These are phyloP conservation scores for Pythium coloratum DNA, from an alignment of 352 stramenopile genomes.

Conservation along the genomic window DNA sequence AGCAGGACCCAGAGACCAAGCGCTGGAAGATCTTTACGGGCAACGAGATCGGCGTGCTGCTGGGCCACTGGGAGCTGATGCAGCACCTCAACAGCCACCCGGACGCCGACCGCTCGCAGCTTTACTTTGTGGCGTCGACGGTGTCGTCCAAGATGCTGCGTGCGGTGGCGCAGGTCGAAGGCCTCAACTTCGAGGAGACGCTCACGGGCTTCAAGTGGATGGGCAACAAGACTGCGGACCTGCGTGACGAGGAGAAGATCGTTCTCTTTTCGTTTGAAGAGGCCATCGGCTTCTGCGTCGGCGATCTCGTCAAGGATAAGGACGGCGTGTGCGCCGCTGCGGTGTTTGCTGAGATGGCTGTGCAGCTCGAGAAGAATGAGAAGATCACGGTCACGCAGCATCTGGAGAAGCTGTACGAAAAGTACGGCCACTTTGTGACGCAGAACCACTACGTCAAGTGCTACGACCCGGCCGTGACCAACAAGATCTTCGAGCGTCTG, in stretches of 20 bases:
- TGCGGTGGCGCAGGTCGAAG: slow-evolving; percentile 90
- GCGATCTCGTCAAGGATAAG: slow-evolving; percentile 98
- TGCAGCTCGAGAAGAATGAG: slow-evolving; percentile 62
- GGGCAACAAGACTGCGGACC: slow-evolving; percentile 86
- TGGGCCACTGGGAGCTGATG: slow-evolving; percentile 92
- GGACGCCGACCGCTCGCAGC: slow-evolving; percentile 51
- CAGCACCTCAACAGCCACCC: slow-evolving; percentile 64
- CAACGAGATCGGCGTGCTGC: slow-evolving; percentile 96
- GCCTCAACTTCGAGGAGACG: slow-evolving; percentile 96
- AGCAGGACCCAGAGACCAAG: slow-evolving; percentile 71
- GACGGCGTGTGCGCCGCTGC: slow-evolving; percentile 94
- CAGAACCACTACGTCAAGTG: slow-evolving; percentile 98
- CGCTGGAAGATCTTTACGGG: slow-evolving; percentile 97
- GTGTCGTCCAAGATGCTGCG: slow-evolving; percentile 97
- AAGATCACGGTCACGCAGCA: slow-evolving; percentile 63
- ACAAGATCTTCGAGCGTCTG: slow-evolving; percentile 91
- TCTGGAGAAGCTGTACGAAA: slow-evolving; percentile 88
- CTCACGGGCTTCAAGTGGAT: slow-evolving; percentile 99
- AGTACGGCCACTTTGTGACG: slow-evolving; percentile 97
- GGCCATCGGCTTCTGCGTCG: slow-evolving; percentile 98
- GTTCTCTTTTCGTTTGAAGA: slow-evolving; percentile 98
- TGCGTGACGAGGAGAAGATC: slow-evolving; percentile 85
- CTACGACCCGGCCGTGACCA: slow-evolving; percentile 86
- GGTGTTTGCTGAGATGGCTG: slow-evolving; percentile 90
- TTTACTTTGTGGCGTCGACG: slow-evolving; percentile 94